These are phyloP conservation scores for Coemansia sp. DNA, from an alignment of 192 early-diverging fungal species.

Conservation along the genomic window DNA sequence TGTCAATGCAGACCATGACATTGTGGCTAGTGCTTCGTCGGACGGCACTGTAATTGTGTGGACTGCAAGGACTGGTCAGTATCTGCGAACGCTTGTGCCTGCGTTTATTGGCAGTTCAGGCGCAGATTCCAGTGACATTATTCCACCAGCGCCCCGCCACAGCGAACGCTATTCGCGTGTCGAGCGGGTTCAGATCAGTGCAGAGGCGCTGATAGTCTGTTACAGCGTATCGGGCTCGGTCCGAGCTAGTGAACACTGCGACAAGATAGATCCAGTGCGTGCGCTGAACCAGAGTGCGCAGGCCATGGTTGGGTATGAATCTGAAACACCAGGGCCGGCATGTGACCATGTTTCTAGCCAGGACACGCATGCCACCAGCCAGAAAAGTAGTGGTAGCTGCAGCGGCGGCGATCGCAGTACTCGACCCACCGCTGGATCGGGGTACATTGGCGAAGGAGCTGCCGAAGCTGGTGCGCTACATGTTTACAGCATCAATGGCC, in stretches of 20 bases:
- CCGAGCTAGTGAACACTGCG: conserved; percentile 10
- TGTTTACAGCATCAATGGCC: conserved; percentile 40
- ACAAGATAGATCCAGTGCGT: conserved; percentile 28
- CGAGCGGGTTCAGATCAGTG: conserved; percentile 37
- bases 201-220: conserved; percentile 32
- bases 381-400: conserved; percentile 4
- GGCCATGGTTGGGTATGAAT: not conserved
- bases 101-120: not conserved
- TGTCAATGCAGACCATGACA: conserved; percentile 30
- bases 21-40: conserved; percentile 34
- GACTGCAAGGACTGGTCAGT: conserved; percentile 25
- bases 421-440: not conserved
- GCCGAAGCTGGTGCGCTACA: conserved; percentile 36
- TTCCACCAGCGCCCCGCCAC: conserved; percentile 12
- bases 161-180: conserved; percentile 21
- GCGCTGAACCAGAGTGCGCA: conserved; percentile 5
- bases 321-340: not conserved
- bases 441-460: conserved; percentile 15
- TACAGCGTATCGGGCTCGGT: conserved; percentile 40
- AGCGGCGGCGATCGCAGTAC: not conserved
- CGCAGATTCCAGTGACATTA: conserved; percentile 6
- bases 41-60: conserved; percentile 45
- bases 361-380: conserved; percentile 3
- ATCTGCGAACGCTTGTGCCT: conserved; percentile 31
- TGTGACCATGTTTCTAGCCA: not conserved